These are phyloP conservation scores for Remersonia thermophila DNA, from an alignment of 2,329 filamentous ascomycete genomes.

Conservation along the genomic window DNA sequence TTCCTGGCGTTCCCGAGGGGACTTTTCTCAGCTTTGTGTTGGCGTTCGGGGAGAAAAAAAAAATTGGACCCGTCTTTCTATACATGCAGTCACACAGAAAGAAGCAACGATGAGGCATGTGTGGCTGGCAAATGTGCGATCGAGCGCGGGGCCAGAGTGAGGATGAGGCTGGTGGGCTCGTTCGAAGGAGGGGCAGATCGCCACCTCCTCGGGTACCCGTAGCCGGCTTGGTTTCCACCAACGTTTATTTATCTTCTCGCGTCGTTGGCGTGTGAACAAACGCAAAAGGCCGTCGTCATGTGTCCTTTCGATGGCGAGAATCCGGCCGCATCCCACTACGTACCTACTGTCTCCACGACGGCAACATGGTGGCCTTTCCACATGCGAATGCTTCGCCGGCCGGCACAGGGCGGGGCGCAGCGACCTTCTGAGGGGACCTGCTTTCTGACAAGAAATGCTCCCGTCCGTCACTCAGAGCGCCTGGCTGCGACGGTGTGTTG, in stretches of 20 bases:
- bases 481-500: no score
- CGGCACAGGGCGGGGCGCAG: background rate
- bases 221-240: background rate
- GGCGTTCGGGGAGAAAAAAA: conserved; percentile 2
- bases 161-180: no score
- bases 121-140: no score
- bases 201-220: conserved; percentile 1
- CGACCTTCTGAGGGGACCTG: background rate
- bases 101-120: no score
- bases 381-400: conserved; percentile 1
- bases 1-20: conserved; percentile 5
- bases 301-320: conserved; percentile 3
- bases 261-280: no score
- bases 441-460: background rate
- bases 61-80: background rate
- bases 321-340: background rate
- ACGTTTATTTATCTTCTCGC: background rate
- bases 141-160: background rate
- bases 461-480: no score
- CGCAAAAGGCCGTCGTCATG: background rate
- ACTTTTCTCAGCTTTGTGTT: conserved; percentile 2
- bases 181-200: conserved; percentile 7
- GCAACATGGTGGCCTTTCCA: no score
- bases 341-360: no score
- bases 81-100: no score